Evolutionary conservation across 2,329 filamentous ascomycete species (phyloP).

Genomic region (Nigrospora osmanthi): DNA sequence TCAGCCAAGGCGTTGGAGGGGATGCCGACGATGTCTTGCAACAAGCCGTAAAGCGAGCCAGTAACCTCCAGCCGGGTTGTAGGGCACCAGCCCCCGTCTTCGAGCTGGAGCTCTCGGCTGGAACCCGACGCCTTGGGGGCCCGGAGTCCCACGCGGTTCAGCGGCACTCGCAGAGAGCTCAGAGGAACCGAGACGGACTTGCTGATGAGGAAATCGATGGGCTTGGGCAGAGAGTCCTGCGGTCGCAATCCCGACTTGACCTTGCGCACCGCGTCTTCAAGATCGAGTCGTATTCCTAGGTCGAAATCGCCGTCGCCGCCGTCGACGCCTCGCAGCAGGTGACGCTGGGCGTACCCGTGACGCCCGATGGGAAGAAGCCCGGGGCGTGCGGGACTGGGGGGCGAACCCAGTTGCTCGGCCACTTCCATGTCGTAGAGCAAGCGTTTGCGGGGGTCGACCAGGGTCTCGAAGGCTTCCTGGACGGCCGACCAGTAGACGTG

Average conservation of each 20-base stretch:
- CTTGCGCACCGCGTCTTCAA: conserved; percentile 9
- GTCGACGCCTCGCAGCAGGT: no score
- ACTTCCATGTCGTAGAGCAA: conserved; percentile 28
- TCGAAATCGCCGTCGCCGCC: no score
- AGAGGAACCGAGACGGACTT: conserved; percentile 4
- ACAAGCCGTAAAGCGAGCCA: conserved; percentile 31
- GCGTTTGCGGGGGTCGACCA: conserved; percentile 34
- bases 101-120: no score
- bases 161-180: no score
- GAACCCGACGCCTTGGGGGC: no score
- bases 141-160: no score
- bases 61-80: conserved; percentile 28
- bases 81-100: no score
- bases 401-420: no score
- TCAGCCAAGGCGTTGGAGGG: conserved; percentile 24
- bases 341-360: no score
- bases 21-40: conserved; percentile 20
- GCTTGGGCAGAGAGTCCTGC: not conserved
- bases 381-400: no score
- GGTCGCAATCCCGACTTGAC: not conserved
- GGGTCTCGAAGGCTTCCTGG: conserved; percentile 37
- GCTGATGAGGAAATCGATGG: conserved; percentile 7
- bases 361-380: no score
- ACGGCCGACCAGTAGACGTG: conserved; percentile 30
- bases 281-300: conserved; percentile 3